Evolutionary conservation across 2,329 filamentous ascomycete species (phyloP), one percentile per base, ranked within the genome.

Genomic region (Amphichorda felina): DNA sequence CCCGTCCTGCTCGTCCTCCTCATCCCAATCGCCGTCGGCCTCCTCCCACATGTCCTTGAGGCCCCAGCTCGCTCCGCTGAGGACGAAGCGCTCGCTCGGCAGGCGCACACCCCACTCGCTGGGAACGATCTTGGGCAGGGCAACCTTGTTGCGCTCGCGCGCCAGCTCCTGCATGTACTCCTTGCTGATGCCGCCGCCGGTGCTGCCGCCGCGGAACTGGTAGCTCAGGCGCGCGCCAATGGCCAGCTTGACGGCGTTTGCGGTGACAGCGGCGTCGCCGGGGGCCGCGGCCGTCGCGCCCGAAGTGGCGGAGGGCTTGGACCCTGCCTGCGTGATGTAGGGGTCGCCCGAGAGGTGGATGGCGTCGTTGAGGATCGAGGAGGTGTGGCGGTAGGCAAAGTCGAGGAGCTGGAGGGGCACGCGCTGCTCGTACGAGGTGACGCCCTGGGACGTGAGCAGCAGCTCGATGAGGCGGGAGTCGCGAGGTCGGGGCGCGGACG

Each of bases 301-400:
- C 2, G 63, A 55, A 0, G 64, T 51, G 6, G 59, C 68, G 27
- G 64, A 66, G 2, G 71, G 66, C 43, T 66, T 65, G 5, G 63
- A 50, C 37, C 71, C 71, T 2, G 71, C 72, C 38, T 74, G 68
- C 6, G 66, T 60, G 15, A 72, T 65, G 60, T 83, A 82, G 7
- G 79, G 79, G 54, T 85, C 80, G 6, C 73, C 70, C 5, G 71
- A 68, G 18, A 84, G 70, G 49, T 82, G 78, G 13, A 84, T 59
- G 6, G 76, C 79, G 59, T 87, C 82, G 44, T 65, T 75, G 15
- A 88, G 73, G 25, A 88, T 68, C 38, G 73, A 70, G 2, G 75
- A 76, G 8, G 80, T 84, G 66, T 87, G 83, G 26, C 84, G 77
- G 68, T 91, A 91, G 33, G 84, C 82, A 52, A 89, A 89, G 62